These are phyloP conservation scores for Daldinia grandis DNA, from an alignment of 495 filamentous ascomycete genomes.

Conservation along the genomic window DNA sequence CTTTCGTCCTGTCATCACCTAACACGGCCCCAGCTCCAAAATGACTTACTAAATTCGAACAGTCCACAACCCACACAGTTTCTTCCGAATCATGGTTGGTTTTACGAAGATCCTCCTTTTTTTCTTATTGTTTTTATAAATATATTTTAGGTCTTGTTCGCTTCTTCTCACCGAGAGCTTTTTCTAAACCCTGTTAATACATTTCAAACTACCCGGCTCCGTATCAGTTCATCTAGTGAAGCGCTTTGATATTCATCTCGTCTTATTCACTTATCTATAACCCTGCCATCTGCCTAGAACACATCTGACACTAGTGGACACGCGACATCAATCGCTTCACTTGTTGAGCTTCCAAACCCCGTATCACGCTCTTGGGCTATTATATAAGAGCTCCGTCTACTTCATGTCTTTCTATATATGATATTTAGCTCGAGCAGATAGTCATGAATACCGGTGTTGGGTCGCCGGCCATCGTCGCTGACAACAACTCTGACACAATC, in stretches of 20 bases:
- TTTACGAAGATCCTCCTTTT: constrained; percentile 31
- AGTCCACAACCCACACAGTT: constrained; percentile 28
- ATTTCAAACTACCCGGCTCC: neutral
- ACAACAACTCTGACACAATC: constrained; percentile 48
- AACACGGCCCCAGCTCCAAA: constrained; percentile 24
- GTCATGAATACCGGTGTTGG: constrained; percentile 42
- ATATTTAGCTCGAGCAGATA: constrained; percentile 5
- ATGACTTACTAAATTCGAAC: constrained; percentile 35
- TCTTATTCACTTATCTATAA: constrained; percentile 16
- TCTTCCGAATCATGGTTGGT: constrained; percentile 20
- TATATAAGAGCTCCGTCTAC: neutral
- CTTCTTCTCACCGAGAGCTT: neutral
- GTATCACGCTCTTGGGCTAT: neutral
- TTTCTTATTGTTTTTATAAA: neutral
- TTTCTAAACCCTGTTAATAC: neutral
- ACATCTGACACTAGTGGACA: constrained; percentile 24
- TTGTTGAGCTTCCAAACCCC: neutral
- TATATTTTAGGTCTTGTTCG: constrained; percentile 12
- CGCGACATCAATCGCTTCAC: constrained; percentile 27
- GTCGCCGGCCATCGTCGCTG: constrained; percentile 35
- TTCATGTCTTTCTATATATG: constrained; percentile 26
- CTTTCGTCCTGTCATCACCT: neutral
- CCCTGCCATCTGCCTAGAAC: constrained; percentile 15
- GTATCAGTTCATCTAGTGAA: neutral
- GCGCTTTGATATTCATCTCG: neutral